Conservation (phyloP, 441 rosid genomes). For the Populus hybrid region DNA sequence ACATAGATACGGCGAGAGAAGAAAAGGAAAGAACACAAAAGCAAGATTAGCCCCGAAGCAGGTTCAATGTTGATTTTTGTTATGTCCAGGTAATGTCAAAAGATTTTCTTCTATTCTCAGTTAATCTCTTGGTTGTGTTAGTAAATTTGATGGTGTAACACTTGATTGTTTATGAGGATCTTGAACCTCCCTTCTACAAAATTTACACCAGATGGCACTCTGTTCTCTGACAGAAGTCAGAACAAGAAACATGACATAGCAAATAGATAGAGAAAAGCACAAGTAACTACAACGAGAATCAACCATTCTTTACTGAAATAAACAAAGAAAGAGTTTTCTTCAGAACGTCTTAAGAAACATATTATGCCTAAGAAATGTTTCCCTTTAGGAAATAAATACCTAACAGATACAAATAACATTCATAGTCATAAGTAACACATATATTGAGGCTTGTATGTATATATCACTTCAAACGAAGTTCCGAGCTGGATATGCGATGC, state of each 20-base stretch:
- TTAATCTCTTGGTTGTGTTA: too few relatives aligned
- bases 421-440: slow-evolving; percentile 16
- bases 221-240: neutral
- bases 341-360: slow-evolving; percentile 20
- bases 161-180: too few relatives aligned
- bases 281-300: neutral
- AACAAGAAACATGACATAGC: neutral
- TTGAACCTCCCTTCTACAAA: too few relatives aligned
- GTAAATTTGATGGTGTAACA: too few relatives aligned
- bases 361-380: slow-evolving; percentile 22
- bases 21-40: too few relatives aligned
- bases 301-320: slow-evolving; percentile 13
- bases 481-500: slow-evolving; percentile 27
- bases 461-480: slow-evolving; percentile 25
- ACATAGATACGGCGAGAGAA: too few relatives aligned
- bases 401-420: slow-evolving; percentile 18
- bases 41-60: too few relatives aligned
- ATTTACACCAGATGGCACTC: neutral
- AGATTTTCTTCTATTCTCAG: too few relatives aligned
- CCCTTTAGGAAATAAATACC: slow-evolving; percentile 29
- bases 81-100: too few relatives aligned
- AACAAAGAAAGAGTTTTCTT: slow-evolving; percentile 19
- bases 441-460: slow-evolving; percentile 17
- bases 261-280: neutral
- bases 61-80: too few relatives aligned